Evolutionary conservation across 2,329 filamentous ascomycete genomes (phyloP).

Genomic region (Chaetomium globosum): DNA sequence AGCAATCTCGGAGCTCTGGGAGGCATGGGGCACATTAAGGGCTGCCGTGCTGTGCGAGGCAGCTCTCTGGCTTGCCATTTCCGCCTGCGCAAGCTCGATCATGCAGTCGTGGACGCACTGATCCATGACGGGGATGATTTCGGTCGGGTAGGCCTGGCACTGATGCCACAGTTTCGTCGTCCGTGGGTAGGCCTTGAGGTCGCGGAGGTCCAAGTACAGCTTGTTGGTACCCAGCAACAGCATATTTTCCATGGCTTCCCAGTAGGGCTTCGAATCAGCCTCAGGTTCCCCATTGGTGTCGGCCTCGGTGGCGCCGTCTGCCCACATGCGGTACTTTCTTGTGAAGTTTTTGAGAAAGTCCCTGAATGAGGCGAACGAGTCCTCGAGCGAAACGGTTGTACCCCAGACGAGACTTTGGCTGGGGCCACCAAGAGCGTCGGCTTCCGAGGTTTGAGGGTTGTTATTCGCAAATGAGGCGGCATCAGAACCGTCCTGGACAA

Average conservation of each 20-base stretch:
- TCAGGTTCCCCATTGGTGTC: constrained; percentile 70
- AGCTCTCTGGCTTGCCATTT: constrained; percentile 68
- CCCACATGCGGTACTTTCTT: constrained; percentile 90
- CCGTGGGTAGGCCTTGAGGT: constrained; percentile 88
- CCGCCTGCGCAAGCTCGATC: constrained; percentile 81
- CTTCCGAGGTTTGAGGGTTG: constrained; percentile 87
- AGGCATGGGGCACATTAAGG: constrained; percentile 50
- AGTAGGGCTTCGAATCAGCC: constrained; percentile 79
- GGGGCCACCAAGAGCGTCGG: constrained; percentile 79
- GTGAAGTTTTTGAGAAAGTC: constrained; percentile 92
- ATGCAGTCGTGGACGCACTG: constrained; percentile 90
- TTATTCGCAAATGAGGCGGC: constrained; percentile 63
- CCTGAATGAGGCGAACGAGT: constrained; percentile 84
- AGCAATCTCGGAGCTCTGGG: constrained; percentile 71
- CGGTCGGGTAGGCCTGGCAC: constrained; percentile 88
- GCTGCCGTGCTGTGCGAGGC: constrained; percentile 59
- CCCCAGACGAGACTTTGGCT: constrained; percentile 91
- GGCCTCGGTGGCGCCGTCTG: constrained; percentile 78
- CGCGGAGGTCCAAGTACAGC: constrained; percentile 84
- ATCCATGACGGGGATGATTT: constrained; percentile 97
- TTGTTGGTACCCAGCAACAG: constrained; percentile 79
- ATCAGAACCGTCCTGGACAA: constrained; percentile 60
- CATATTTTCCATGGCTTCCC: constrained; percentile 87
- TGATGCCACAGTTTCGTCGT: constrained; percentile 96
- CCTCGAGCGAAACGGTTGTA: constrained; percentile 91